Evolutionary conservation across 352 stramenopile genomes (phyloP).

Genomic region (Globisporangium megalacanthum): DNA sequence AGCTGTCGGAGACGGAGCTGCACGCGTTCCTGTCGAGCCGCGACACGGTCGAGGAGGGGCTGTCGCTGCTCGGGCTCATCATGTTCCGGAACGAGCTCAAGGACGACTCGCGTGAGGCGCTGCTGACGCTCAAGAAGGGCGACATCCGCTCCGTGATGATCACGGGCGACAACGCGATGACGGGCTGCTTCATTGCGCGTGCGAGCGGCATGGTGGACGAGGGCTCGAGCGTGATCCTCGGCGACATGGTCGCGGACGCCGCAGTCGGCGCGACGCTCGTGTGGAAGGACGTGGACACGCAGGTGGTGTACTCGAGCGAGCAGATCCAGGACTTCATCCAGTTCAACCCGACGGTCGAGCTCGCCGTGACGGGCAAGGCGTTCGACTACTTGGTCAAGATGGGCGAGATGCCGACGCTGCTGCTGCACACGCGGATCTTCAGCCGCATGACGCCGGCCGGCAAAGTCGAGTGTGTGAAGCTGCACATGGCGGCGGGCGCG

Average conservation of each 20-base stretch:
- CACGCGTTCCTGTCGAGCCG: conserved; percentile 46
- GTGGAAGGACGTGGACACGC: conserved; percentile 64
- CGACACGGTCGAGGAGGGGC: conserved; percentile 66
- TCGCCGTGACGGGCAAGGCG: conserved; percentile 65
- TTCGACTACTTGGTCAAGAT: conserved; percentile 70
- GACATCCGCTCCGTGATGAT: conserved; percentile 84
- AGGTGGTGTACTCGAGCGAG: conserved; percentile 40
- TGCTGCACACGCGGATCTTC: conserved; percentile 74
- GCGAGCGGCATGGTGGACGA: conserved; percentile 55
- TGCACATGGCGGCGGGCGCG: conserved; percentile 52
- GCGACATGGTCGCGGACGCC: conserved; percentile 45
- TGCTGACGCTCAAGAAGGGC: conserved; percentile 72
- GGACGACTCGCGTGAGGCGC: conserved; percentile 71
- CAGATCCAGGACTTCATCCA: conserved; percentile 40
- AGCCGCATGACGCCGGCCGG: conserved; percentile 69
- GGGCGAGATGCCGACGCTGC: conserved; percentile 45
- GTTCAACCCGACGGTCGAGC: conserved; percentile 33
- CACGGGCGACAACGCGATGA: conserved; percentile 85
- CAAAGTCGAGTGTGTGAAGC: conserved; percentile 72
- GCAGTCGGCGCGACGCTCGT: conserved; percentile 30
- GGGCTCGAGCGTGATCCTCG: conserved; percentile 45
- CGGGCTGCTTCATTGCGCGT: conserved; percentile 68
- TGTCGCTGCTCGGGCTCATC: conserved; percentile 78
- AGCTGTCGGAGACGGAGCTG: conserved; percentile 26
- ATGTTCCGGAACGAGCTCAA: conserved; percentile 90